Conservation (phyloP, 129 eudicot species). For the Ambrosia trifida region DNA sequence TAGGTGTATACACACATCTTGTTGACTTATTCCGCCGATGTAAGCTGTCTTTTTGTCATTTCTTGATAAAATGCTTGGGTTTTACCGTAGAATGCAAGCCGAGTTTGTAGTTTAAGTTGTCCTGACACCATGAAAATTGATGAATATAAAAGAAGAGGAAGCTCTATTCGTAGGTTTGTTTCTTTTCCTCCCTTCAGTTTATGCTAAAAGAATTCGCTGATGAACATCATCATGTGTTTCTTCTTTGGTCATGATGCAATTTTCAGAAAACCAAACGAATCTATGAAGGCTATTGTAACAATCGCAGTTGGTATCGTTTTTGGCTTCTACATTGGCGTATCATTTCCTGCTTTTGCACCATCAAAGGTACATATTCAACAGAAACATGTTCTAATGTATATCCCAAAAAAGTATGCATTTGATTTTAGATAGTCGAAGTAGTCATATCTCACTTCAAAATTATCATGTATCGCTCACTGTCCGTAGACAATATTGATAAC, state of each 20-base stretch:
- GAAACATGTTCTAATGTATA: neutral
- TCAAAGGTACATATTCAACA: conserved; percentile 38
- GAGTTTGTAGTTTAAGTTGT: conserved; percentile 9
- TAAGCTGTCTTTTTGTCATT: conserved; percentile 30
- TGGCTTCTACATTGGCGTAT: conserved; percentile 78
- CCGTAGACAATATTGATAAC: neutral
- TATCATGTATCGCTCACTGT: neutral
- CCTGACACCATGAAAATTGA: conserved; percentile 29
- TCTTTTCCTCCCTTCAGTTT: neutral
- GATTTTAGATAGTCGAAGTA: neutral
- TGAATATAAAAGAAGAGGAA: conserved; percentile 43
- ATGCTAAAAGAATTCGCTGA: neutral
- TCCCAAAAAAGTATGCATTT: conserved; percentile 15
- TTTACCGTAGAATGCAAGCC: conserved; percentile 32
- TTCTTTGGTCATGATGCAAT: conserved; percentile 32
- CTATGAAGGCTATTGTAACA: conserved; percentile 50
- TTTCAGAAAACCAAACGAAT: conserved; percentile 58
- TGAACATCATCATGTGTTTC: conserved; percentile 11
- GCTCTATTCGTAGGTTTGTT: conserved; percentile 45
- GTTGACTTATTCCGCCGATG: conserved; percentile 23
- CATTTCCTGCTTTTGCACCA: conserved; percentile 54
- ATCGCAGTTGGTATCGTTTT: conserved; percentile 56
- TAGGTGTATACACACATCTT: conserved; percentile 16
- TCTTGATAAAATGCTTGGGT: conserved; percentile 30
- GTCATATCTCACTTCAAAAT: neutral